phyloP scores from a whole-genome alignment of 345 rosid genomes.

The Noccaea bulbosa region DNA sequence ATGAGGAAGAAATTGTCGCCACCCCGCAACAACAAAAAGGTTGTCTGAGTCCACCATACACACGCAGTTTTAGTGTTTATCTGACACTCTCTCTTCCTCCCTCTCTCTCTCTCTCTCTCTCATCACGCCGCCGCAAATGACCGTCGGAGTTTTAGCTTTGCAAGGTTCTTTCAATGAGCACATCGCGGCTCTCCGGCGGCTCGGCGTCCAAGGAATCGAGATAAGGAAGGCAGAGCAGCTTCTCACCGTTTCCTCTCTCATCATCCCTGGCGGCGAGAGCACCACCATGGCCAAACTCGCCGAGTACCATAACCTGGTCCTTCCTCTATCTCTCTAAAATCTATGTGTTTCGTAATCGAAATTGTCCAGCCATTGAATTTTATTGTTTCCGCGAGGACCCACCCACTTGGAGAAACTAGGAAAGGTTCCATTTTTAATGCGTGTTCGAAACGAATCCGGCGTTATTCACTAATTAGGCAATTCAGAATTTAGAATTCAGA shows the following conservation, averaged over 20 bases:
- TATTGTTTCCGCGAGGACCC: constrained; percentile 24
- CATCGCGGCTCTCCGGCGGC: constrained; percentile 79
- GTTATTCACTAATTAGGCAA: constrained; percentile 8
- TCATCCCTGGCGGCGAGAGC: constrained; percentile 99
- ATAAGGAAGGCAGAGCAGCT: constrained; percentile 91
- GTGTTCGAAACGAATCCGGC: constrained; percentile 18
- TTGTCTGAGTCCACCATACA: constrained; percentile 20
- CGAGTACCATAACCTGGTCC: constrained; percentile 78
- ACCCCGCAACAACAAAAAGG: constrained; percentile 3
- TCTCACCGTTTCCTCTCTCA: constrained; percentile 66
- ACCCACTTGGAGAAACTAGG: constrained; percentile 24
- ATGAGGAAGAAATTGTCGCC: constrained; percentile 28
- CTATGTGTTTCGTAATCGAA: background rate
- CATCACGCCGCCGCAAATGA: constrained; percentile 51
- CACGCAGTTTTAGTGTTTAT: constrained; percentile 24
- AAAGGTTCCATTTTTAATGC: constrained; percentile 19
- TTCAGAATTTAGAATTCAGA: background rate
- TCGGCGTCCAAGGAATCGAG: constrained; percentile 89
- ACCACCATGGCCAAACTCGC: constrained; percentile 99
- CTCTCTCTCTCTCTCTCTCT: constrained; percentile 27
- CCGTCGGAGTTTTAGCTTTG: constrained; percentile 91
- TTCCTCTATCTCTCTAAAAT: constrained; percentile 12
- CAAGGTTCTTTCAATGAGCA: constrained; percentile 99
- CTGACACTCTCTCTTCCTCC: constrained; percentile 13
- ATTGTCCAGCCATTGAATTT: background rate